A percentile compares a stretch with the other conserved stretches of the same genome.
These are phyloP conservation scores for Macadamia tetraphylla DNA, from an alignment of 164 flowering plant species.

Conservation along the genomic window DNA sequence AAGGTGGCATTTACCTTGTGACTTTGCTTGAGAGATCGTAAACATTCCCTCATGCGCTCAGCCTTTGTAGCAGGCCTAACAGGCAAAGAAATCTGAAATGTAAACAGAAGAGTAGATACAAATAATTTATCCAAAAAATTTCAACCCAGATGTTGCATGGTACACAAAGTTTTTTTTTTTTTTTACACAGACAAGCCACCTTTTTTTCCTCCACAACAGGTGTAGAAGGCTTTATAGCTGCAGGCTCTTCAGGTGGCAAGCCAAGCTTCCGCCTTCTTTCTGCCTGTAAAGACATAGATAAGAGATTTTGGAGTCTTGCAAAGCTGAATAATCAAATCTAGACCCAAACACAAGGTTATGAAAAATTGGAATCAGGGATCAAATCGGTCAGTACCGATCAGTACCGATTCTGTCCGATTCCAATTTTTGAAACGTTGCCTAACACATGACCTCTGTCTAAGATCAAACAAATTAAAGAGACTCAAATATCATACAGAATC, in stretches of 20 bases:
- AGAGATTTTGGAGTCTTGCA: neutral
- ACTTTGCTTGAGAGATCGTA: conserved; percentile 79
- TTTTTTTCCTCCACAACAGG: conserved; percentile 82
- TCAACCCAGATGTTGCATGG: neutral
- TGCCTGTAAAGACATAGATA: conserved; percentile 47
- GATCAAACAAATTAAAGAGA: neutral
- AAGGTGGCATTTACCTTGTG: conserved; percentile 54
- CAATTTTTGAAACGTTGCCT: no score
- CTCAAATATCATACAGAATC: no score
- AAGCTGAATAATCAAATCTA: no score
- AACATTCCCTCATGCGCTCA: conserved; percentile 89
- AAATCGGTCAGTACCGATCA: no score
- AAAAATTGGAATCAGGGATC: no score
- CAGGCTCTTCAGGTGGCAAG: conserved; percentile 80
- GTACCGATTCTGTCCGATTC: no score
- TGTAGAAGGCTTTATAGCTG: conserved; percentile 54
- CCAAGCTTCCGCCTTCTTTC: conserved; percentile 97
- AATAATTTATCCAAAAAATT: neutral
- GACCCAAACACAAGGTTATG: no score
- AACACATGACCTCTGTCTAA: neutral
- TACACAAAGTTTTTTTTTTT: neutral
- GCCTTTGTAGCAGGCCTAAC: conserved; percentile 85
- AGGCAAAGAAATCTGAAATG: conserved; percentile 66
- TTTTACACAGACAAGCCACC: conserved; percentile 31
- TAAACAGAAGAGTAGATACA: neutral